Base-by-base conservation (phyloP, 345 rosid species). In the Pugionium dolabratum region DNA sequence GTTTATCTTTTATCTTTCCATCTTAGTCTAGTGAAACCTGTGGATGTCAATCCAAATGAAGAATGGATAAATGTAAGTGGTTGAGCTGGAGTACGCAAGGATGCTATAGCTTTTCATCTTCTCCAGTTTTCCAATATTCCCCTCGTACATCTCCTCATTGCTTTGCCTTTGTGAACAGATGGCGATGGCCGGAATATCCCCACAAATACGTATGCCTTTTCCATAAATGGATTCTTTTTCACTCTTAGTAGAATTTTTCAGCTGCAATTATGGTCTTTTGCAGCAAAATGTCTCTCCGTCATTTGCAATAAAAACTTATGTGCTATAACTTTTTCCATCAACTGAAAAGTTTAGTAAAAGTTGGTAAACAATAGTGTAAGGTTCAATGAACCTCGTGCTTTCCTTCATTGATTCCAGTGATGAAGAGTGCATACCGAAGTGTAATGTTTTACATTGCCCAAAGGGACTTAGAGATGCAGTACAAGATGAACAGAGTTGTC, bases 1-100 rank as follows among this genome's bases (percentile, higher is more conserved):
- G 47, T 68, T 73, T 47, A 42, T 53, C 43, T 72, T 67, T 37
- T 35, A 18, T 18, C 18, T 78, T 59, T 37, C 7, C 60, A 76
- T 71, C 63, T 59, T 86, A 94, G 99, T 78, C 84, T 77, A 25
- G 76, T 90, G 92, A 94, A 85, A 79, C 88, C 96, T 57, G 84
- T 90, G 84, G 95, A 94, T 64, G 77, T 86, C 80, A 90, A 82
- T 74, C 96, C 99, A 70, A 86, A 83, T 80, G 93, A 94, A 53
- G 97, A 94, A 75, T 94, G 99, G 99, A 70, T 83, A 55, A 90
- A 88, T 84, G 99, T 94, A 89, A 86, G 99, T 36, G 54, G 18
- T 18, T 18, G 18, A 18, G 0, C 18, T 18, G 18, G 18, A 18
- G 18, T 18, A 18, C 18, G 18, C 18, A 18, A 18, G 18, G 32